Conservation (phyloP, 169 alveolate genomes). For the Plasmodium gallinaceum region DNA sequence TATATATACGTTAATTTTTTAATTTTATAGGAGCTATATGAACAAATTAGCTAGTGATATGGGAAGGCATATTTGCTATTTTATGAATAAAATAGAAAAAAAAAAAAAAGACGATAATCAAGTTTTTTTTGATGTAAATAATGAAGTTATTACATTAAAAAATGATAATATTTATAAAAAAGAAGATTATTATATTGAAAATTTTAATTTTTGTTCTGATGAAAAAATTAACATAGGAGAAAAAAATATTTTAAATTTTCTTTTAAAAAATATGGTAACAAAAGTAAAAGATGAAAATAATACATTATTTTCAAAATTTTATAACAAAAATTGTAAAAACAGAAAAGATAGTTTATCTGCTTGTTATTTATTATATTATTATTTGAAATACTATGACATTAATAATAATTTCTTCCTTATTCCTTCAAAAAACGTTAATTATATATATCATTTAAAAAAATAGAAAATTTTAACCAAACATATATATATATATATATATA, state of each 20-base stretch:
- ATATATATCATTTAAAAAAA: conserved; percentile 49
- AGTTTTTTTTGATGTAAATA: conserved; percentile 36
- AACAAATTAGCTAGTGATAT: conserved; percentile 46
- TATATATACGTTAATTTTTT: not conserved
- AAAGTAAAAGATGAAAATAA: conserved; percentile 69
- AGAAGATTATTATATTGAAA: conserved; percentile 20
- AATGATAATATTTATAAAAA: conserved; percentile 34
- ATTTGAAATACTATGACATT: conserved; percentile 36
- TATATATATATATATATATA: not conserved
- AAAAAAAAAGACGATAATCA: conserved; percentile 2
- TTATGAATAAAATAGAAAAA: conserved; percentile 45
- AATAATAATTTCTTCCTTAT: conserved; percentile 23
- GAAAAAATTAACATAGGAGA: not conserved
- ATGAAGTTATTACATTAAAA: conserved; percentile 44
- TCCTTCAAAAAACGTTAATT: conserved; percentile 57
- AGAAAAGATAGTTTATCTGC: conserved; percentile 63
- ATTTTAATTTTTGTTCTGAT: conserved; percentile 19
- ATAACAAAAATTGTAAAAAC: conserved; percentile 41
- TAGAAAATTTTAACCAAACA: not conserved
- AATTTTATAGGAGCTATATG: conserved; percentile 34
- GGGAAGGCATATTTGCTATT: conserved; percentile 55
- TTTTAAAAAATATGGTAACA: conserved; percentile 63
- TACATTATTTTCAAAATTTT: conserved; percentile 67
- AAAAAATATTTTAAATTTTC: conserved; percentile 25
- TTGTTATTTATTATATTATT: conserved; percentile 38